Conservation (phyloP, 768 basidiomycete species). For the Coprinellus micaceus region DNA sequence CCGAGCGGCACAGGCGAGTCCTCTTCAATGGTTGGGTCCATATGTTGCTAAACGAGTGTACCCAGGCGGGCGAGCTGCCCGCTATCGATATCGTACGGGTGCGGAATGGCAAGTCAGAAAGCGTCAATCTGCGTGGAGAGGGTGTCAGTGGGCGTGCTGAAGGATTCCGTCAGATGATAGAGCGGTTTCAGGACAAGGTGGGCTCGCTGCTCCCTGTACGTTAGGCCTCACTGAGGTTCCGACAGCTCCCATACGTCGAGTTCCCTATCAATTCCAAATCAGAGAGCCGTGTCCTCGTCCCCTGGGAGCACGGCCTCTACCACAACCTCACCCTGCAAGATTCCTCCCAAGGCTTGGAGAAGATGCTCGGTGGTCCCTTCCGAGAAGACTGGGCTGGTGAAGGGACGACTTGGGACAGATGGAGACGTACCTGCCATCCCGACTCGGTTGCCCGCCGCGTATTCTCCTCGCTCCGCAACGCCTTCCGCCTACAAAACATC, state of each 20-base stretch:
- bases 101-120: conserved; percentile 52
- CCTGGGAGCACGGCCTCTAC: conserved; percentile 71
- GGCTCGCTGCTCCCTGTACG: conserved; percentile 12
- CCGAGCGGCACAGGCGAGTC: conserved; percentile 47
- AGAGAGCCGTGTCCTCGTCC: conserved; percentile 82
- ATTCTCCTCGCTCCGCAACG: conserved; percentile 53
- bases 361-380: conserved; percentile 52
- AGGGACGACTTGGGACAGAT: conserved; percentile 85
- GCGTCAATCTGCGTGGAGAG: conserved; percentile 42
- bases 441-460: conserved; percentile 69
- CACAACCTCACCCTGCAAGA: conserved; percentile 55
- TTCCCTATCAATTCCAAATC: conserved; percentile 84
- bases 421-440: conserved; percentile 77
- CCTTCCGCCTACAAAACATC: conserved; percentile 22
- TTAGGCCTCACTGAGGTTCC: background rate
- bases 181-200: conserved; percentile 58
- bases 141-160: conserved; percentile 67
- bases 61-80: conserved; percentile 66
- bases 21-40: background rate
- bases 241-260: conserved; percentile 79
- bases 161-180: conserved; percentile 69
- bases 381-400: conserved; percentile 72
- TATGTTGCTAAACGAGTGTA: background rate
- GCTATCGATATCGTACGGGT: conserved; percentile 74
- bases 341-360: conserved; percentile 33